phyloP scores from a whole-genome alignment of 2,329 filamentous ascomycete species.

The Ceratocystis cubensis region DNA sequence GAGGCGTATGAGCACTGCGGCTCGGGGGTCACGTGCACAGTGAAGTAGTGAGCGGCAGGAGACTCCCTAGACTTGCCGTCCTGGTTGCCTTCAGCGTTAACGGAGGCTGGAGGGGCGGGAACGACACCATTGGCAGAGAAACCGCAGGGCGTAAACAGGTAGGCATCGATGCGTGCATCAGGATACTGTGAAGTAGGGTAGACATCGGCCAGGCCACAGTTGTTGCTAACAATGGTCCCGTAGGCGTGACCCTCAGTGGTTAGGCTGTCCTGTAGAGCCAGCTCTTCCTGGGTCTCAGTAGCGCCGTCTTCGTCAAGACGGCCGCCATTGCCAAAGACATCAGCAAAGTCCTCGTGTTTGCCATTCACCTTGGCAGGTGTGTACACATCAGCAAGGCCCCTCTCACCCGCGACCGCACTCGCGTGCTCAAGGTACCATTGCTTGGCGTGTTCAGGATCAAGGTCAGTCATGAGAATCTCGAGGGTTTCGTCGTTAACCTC shows the following conservation, averaged over 20 bases:
- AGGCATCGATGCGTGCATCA: constrained; percentile 86
- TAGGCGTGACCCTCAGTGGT: constrained; percentile 90
- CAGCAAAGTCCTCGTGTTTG: constrained; percentile 48
- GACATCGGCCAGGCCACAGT: constrained; percentile 76
- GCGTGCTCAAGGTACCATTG: constrained; percentile 60
- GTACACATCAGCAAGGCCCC: constrained; percentile 48
- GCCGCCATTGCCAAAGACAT: constrained; percentile 65
- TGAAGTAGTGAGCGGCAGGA: constrained; percentile 77
- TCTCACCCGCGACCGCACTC: constrained; percentile 77
- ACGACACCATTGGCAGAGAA: constrained; percentile 96
- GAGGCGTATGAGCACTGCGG: constrained; percentile 94
- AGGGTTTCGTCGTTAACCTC: constrained; percentile 60
- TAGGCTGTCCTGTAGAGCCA: constrained; percentile 51
- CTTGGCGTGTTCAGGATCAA: constrained; percentile 55
- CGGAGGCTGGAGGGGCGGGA: constrained; percentile 51
- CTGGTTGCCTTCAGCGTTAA: constrained; percentile 29
- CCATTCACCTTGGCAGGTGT: constrained; percentile 24
- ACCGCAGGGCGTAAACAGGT: constrained; percentile 90
- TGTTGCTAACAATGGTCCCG: constrained; percentile 81
- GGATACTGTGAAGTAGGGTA: constrained; percentile 81
- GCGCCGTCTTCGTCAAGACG: constrained; percentile 41
- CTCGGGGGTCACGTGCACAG: constrained; percentile 94
- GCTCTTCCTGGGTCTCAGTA: constrained; percentile 31
- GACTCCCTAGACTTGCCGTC: constrained; percentile 1
- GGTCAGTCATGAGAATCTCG: constrained; percentile 60